Evolutionary conservation across 129 eudicot genomes (phyloP).

Genomic region (Saussurea involucrata): DNA sequence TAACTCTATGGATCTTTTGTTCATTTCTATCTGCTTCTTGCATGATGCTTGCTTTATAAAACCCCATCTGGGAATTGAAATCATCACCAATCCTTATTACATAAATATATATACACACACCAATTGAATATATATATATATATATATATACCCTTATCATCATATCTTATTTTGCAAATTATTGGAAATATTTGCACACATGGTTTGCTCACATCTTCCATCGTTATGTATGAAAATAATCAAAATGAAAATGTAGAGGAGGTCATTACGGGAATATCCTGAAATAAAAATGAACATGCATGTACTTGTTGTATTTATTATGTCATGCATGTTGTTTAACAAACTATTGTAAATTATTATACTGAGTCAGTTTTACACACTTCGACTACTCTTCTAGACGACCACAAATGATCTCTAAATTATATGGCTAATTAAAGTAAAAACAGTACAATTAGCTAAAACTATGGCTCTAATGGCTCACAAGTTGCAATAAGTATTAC

Average conservation of each 20-base stretch:
- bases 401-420: no score
- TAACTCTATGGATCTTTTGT: slow-evolving; percentile 27
- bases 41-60: slow-evolving; percentile 24
- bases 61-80: slow-evolving; percentile 5
- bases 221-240: not conserved
- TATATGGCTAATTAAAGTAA: not conserved
- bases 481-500: no score
- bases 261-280: not conserved
- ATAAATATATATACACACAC: no score
- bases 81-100: not conserved
- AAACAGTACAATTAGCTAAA: no score
- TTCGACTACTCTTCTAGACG: no score
- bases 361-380: no score
- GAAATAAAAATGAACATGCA: no score
- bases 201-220: not conserved
- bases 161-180: slow-evolving; percentile 14
- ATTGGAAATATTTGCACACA: slow-evolving; percentile 8
- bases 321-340: no score
- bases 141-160: not conserved
- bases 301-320: no score
- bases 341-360: no score
- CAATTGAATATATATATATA: no score
- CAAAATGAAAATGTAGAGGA: not conserved
- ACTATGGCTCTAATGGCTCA: not conserved
- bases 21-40: slow-evolving; percentile 18